phyloP scores from a whole-genome alignment of 805 yeast genomes.

The Wickerhamiella qilinensis region DNA sequence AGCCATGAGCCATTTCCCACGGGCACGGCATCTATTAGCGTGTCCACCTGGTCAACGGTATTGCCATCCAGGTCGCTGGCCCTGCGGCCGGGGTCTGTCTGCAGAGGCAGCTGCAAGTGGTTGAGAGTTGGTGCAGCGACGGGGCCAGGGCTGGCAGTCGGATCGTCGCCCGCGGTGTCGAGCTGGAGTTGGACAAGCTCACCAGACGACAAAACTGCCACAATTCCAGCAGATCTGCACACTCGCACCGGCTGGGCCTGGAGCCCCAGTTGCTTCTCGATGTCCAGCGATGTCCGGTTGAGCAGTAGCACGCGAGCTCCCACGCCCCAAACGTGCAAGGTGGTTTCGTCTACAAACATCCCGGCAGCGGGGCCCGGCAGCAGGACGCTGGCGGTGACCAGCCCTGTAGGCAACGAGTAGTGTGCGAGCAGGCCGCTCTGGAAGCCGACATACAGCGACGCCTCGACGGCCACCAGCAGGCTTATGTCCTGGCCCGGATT shows the following conservation, averaged over 20 bases:
- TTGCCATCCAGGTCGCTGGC: not conserved
- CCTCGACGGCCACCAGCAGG: not conserved
- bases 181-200: no score
- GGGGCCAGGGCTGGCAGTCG: no score
- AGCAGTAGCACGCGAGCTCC: conserved; percentile 1
- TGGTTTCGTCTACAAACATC: not conserved
- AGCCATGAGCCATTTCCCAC: conserved; percentile 4
- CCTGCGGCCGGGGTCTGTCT: not conserved
- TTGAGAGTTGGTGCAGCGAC: no score
- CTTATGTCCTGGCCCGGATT: conserved; percentile 1
- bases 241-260: conserved; percentile 4
- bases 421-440: conserved; percentile 1
- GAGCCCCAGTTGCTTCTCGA: not conserved
- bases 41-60: not conserved
- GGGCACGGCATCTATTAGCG: conserved; percentile 1
- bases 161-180: no score
- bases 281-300: conserved; percentile 3
- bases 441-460: conserved; percentile 1
- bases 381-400: not conserved
- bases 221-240: conserved; percentile 1
- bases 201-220: conserved; percentile 2
- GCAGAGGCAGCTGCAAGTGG: conserved; percentile 1
- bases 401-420: conserved; percentile 3
- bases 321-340: conserved; percentile 4
- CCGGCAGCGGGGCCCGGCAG: conserved; percentile 1